Percentiles rank a stretch among this genome's conserved stretches.
Evolutionary conservation across 2,329 filamentous ascomycete genomes (phyloP).

Genomic region (Scolecobasidium constrictum): DNA sequence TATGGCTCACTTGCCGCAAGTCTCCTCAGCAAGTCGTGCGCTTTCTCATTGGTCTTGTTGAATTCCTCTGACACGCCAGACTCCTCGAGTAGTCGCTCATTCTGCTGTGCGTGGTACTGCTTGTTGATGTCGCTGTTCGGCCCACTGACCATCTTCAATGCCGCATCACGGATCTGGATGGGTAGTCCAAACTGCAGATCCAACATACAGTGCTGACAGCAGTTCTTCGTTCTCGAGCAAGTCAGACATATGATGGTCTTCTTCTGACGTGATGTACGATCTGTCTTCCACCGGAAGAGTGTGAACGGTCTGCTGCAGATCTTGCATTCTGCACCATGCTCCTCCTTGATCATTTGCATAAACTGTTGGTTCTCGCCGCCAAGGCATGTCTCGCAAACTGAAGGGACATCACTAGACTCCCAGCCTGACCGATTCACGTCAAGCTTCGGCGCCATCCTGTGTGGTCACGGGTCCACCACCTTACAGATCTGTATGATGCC

Average conservation of each 20-base stretch:
- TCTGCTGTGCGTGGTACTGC: slow-evolving; percentile 96
- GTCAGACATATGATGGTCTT: slow-evolving; percentile 93
- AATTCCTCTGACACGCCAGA: slow-evolving; percentile 73
- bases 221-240: slow-evolving; percentile 95
- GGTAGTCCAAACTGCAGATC: slow-evolving; percentile 92
- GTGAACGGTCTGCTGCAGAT: slow-evolving; percentile 91
- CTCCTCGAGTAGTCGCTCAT: slow-evolving; percentile 89
- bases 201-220: slow-evolving; percentile 97
- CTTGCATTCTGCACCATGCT: slow-evolving; percentile 66
- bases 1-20: slow-evolving; percentile 91
- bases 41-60: slow-evolving; percentile 95
- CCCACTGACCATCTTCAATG: slow-evolving; percentile 93
- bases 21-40: slow-evolving; percentile 71
- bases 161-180: slow-evolving; percentile 89
- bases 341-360: slow-evolving; percentile 98
- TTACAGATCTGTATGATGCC: too few species aligned
- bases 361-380: slow-evolving; percentile 85
- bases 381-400: slow-evolving; percentile 83
- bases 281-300: slow-evolving; percentile 87
- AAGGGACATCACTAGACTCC: slow-evolving; percentile 87
- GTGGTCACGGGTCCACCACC: too few species aligned
- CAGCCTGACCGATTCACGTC: slow-evolving; percentile 91
- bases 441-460: slow-evolving; percentile 51
- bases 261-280: slow-evolving; percentile 84
- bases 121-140: slow-evolving; percentile 88